A percentile compares a stretch with the other conserved stretches of the same genome.
Evolutionary conservation across 2,329 filamentous ascomycete genomes (phyloP).

Genomic region (Aspergillus pseudoviridinutans): DNA sequence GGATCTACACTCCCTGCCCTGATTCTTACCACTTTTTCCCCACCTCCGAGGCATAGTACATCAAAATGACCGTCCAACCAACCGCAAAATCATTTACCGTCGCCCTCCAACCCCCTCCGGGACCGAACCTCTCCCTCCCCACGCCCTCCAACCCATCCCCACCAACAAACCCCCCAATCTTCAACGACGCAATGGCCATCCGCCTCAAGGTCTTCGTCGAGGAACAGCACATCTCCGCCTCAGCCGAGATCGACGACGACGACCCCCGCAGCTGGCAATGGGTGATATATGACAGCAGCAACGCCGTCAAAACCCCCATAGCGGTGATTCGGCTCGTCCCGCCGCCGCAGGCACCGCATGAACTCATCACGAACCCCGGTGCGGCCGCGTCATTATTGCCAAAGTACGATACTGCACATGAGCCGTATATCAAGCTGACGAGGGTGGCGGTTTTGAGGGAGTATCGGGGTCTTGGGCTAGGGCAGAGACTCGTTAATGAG

Average conservation of each 20-base stretch:
- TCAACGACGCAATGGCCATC: slow-evolving; percentile 58
- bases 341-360: slow-evolving; percentile 67
- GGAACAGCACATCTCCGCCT: slow-evolving; percentile 55
- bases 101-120: slow-evolving; percentile 24
- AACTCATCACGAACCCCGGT: slow-evolving; percentile 27
- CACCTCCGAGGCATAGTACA: not conserved
- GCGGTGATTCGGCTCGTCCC: slow-evolving; percentile 78
- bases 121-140: slow-evolving; percentile 21
- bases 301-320: slow-evolving; percentile 54
- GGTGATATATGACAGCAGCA: slow-evolving; percentile 65
- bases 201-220: slow-evolving; percentile 56
- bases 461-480: slow-evolving; percentile 64
- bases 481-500: slow-evolving; percentile 61
- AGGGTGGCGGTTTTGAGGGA: slow-evolving; percentile 66
- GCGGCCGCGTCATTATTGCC: slow-evolving; percentile 11
- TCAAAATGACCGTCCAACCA: slow-evolving; percentile 6
- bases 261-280: slow-evolving; percentile 79
- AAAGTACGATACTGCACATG: slow-evolving; percentile 50
- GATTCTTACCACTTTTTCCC: not conserved
- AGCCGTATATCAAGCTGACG: slow-evolving; percentile 80
- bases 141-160: slow-evolving; percentile 17
- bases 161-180: slow-evolving; percentile 45
- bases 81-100: slow-evolving; percentile 6
- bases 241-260: slow-evolving; percentile 75
- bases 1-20: no score